Percentiles rank a stretch among this genome's conserved stretches.
Evolutionary conservation across 1,139 yeast species (phyloP).

Genomic region (Insectozyma bohioensis): DNA sequence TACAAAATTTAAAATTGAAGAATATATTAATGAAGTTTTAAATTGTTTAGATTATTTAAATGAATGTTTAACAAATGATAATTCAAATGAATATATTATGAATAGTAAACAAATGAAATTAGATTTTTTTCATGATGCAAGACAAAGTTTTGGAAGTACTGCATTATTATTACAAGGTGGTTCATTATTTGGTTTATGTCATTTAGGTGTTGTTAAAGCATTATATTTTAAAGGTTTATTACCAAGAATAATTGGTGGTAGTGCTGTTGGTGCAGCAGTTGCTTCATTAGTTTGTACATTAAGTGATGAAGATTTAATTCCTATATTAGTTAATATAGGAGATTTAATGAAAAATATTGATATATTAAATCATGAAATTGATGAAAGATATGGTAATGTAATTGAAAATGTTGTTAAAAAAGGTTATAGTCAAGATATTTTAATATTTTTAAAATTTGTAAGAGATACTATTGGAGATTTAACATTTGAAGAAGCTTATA

Average conservation of each 20-base stretch:
- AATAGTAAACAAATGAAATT: constrained; percentile 62
- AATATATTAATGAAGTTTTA: constrained; percentile 75
- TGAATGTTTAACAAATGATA: constrained; percentile 34
- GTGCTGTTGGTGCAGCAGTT: constrained; percentile 91
- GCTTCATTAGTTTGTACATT: constrained; percentile 82
- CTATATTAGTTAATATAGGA: constrained; percentile 45
- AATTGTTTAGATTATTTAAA: constrained; percentile 61
- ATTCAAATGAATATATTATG: constrained; percentile 37
- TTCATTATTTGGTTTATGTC: constrained; percentile 88
- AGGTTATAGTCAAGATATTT: constrained; percentile 83
- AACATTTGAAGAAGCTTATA: constrained; percentile 92
- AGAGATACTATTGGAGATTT: constrained; percentile 74
- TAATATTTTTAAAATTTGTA: constrained; percentile 76
- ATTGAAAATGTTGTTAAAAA: constrained; percentile 66
- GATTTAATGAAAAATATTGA: constrained; percentile 53
- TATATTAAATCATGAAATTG: constrained; percentile 53
- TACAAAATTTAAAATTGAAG: constrained; percentile 84
- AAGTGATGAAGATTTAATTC: constrained; percentile 54
- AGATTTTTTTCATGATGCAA: constrained; percentile 86
- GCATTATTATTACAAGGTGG: constrained; percentile 94
- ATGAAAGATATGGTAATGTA: constrained; percentile 62
- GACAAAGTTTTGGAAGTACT: constrained; percentile 87
- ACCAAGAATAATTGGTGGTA: constrained; percentile 88
- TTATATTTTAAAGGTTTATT: constrained; percentile 68
- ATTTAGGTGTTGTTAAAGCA: constrained; percentile 87